Percentiles rank a stretch among this genome's conserved stretches.
phyloP scores from a whole-genome alignment of 2,329 filamentous ascomycete genomes.

The Leptodontidium sp. region DNA sequence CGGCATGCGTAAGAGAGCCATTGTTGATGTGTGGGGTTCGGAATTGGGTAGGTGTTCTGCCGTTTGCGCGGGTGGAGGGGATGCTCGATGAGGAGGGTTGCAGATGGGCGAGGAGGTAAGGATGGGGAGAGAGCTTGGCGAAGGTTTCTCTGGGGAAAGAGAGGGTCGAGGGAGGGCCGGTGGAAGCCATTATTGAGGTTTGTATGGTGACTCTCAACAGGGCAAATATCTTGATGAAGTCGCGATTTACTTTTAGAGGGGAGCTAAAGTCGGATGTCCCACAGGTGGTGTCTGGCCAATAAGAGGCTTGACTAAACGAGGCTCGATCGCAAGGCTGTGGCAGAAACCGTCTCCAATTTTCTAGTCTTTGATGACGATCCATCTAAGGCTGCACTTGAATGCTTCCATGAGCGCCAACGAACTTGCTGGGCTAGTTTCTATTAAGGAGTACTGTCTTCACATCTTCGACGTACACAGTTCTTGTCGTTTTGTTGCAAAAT shows the following conservation, averaged over 20 bases:
- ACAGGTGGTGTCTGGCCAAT: conserved; percentile 24
- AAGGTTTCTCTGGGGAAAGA: conserved; percentile 73
- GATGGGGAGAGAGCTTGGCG: conserved; percentile 87
- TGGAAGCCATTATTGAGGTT: conserved; percentile 35
- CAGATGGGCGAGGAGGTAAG: conserved; percentile 90
- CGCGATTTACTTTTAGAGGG: conserved; percentile 23
- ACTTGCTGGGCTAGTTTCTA: too few relatives aligned
- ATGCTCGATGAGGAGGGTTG: conserved; percentile 61
- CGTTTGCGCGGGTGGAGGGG: conserved; percentile 79
- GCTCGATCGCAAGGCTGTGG: conserved; percentile 28
- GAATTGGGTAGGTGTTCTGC: conserved; percentile 73
- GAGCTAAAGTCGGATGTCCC: conserved; percentile 27
- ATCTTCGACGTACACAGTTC: too few relatives aligned
- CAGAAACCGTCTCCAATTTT: conserved; percentile 6
- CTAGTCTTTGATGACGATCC: neutral
- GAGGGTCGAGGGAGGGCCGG: conserved; percentile 41
- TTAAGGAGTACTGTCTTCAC: too few relatives aligned
- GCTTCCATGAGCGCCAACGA: too few relatives aligned
- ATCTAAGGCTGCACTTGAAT: too few relatives aligned
- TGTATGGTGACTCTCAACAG: conserved; percentile 14
- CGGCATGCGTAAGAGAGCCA: conserved; percentile 85
- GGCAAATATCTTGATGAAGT: conserved; percentile 24
- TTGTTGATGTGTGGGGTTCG: conserved; percentile 80
- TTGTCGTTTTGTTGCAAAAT: too few relatives aligned
- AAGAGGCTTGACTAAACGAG: conserved; percentile 1